A percentile compares a stretch with the other conserved stretches of the same genome.
Evolutionary conservation across 2,329 filamentous ascomycete species (phyloP).

Genomic region (Neoscytalidium dimidiatum): DNA sequence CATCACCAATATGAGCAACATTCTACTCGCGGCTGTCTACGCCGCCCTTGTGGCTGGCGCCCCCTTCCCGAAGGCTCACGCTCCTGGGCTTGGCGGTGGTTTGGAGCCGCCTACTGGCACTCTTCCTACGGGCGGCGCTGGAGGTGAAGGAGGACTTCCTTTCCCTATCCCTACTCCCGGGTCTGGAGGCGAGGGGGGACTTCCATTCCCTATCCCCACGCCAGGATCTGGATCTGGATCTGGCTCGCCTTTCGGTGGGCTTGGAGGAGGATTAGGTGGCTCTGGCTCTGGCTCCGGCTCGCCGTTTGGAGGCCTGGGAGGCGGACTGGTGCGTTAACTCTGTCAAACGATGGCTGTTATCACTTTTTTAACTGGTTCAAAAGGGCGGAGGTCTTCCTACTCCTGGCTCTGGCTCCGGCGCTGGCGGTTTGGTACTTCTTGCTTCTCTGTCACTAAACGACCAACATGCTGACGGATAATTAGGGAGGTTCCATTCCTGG

Average conservation of each 20-base stretch:
- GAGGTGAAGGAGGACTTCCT: background rate
- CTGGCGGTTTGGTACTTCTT: background rate
- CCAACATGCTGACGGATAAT: background rate
- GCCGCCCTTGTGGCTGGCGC: conserved; percentile 11
- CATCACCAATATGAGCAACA: background rate
- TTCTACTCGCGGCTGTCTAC: background rate
- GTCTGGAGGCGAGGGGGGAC: background rate
- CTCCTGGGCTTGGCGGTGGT: background rate
- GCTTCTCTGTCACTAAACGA: background rate
- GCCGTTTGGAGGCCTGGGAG: background rate
- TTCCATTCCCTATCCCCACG: background rate
- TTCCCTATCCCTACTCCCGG: background rate
- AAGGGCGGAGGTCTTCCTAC: background rate
- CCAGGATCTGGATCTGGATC: background rate
- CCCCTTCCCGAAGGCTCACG: background rate
- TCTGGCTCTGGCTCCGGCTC: background rate
- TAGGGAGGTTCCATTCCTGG: background rate
- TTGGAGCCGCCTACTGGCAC: background rate
- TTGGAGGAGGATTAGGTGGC: background rate
- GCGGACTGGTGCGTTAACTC: background rate
- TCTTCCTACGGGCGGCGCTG: background rate
- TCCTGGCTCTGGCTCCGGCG: background rate
- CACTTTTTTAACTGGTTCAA: background rate
- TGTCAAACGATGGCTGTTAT: background rate
- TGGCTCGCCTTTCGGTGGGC: background rate